Conservation (phyloP, 371 early-diverging fungal genomes). For the Aphelidium insulamus region DNA sequence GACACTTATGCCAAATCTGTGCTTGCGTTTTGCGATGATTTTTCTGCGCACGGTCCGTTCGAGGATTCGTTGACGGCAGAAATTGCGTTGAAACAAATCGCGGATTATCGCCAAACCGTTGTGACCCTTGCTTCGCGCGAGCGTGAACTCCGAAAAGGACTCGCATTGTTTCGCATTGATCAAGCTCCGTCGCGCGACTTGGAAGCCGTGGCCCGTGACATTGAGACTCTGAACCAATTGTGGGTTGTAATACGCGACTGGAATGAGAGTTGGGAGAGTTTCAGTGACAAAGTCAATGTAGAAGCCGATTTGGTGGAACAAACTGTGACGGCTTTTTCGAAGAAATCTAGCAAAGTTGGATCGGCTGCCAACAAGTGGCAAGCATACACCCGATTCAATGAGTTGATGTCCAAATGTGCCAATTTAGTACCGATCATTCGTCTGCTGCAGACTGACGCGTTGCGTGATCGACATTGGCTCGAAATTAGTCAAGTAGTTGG, state of each 20-base stretch:
- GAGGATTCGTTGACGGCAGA: slow-evolving; percentile 12
- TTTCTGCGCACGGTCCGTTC: slow-evolving; percentile 19
- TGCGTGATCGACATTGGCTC: slow-evolving; percentile 25
- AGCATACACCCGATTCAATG: slow-evolving; percentile 13
- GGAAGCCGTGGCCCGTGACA: slow-evolving; percentile 8
- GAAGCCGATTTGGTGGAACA: slow-evolving; percentile 20
- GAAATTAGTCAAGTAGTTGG: slow-evolving; percentile 27
- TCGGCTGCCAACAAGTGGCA: slow-evolving; percentile 15
- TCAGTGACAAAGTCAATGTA: slow-evolving; percentile 12
- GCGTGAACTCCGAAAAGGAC: slow-evolving; percentile 15
- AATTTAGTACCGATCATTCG: slow-evolving; percentile 18
- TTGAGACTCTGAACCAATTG: slow-evolving; percentile 15
- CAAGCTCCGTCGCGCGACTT: slow-evolving; percentile 21
- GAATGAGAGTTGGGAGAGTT: slow-evolving; percentile 11
- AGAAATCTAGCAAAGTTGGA: slow-evolving; percentile 12
- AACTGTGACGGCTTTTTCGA: slow-evolving; percentile 12
- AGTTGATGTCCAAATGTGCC: slow-evolving; percentile 15
- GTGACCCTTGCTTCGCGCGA: slow-evolving; percentile 11
- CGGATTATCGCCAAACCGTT: slow-evolving; percentile 13
- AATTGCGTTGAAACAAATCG: slow-evolving; percentile 16
- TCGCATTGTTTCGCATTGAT: slow-evolving; percentile 21
- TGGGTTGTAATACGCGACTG: slow-evolving; percentile 19
- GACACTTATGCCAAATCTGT: slow-evolving; percentile 13
- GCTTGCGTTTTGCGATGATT: slow-evolving; percentile 14
- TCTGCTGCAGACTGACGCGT: slow-evolving; percentile 22